Conservation (phyloP, 2,329 filamentous ascomycete genomes). For the Nemania sp. region DNA sequence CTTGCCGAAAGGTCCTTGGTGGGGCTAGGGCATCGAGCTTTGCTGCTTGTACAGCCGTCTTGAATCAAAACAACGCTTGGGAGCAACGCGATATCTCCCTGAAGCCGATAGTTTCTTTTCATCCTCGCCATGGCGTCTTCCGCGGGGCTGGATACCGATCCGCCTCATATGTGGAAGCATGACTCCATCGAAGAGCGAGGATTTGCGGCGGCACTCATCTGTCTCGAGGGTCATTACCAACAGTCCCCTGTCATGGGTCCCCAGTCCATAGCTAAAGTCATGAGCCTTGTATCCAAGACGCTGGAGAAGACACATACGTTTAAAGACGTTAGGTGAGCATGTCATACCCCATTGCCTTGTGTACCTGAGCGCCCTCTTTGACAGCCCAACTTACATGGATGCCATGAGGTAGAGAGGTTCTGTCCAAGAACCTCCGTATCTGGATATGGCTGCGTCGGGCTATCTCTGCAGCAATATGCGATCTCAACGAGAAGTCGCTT, state of each 20-base stretch:
- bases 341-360: background rate
- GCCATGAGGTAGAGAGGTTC: constrained; percentile 52
- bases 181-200: constrained; percentile 67
- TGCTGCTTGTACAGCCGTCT: background rate
- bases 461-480: constrained; percentile 64
- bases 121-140: constrained; percentile 31
- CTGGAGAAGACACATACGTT: constrained; percentile 67
- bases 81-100: background rate
- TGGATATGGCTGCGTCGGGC: constrained; percentile 69
- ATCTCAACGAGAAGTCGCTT: constrained; percentile 63
- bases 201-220: constrained; percentile 64
- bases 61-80: background rate
- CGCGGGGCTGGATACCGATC: constrained; percentile 33
- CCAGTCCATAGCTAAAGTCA: constrained; percentile 58
- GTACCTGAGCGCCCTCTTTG: background rate
- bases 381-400: constrained; percentile 5
- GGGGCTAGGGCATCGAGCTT: constrained; percentile 17
- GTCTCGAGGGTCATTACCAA: constrained; percentile 65
- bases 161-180: constrained; percentile 38
- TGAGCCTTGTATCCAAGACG: constrained; percentile 62
- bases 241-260: constrained; percentile 61
- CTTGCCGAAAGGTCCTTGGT: constrained; percentile 14
- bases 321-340: constrained; percentile 60
- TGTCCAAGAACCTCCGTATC: constrained; percentile 66
- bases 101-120: background rate